Base-by-base conservation (phyloP, 176 grass and related monocot genomes). In the Hordeum vulgare region DNA sequence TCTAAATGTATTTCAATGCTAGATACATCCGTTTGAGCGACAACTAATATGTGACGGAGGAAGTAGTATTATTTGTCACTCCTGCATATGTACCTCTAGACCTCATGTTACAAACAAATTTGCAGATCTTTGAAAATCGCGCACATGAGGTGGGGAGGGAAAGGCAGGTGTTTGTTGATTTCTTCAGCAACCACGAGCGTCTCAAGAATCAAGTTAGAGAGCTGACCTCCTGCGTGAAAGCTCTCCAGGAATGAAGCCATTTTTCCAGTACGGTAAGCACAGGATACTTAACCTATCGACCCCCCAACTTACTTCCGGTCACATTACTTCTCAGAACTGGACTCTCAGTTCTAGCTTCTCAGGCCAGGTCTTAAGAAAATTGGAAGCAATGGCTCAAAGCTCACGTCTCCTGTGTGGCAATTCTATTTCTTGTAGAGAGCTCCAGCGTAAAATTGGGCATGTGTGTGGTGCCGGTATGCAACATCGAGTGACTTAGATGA, bases 151-250 rank as follows among this genome's bases (percentile, higher is more conserved):
- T 95, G 75, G 90, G 90, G 58, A 86, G 93, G 77, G 93, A 95
- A 77, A 92, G 93, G 72, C 93, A 92, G 76, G 67, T 95, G 33
- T 95, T 92, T 64, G 83, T 95, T 14, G 93, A 95, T 86, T 95
- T 95, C 65, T 95, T 95, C 86, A 90, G 88, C 81, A 95, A 92
- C 74, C 88, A 88, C 0, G 93, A 95, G n/a, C 90, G 85, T 24
- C 88, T 95, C 41, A 92, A 85, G 84, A 88, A 89, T 80, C 93
- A 92, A 84, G 93, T 95, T 74, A 87, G 90, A 79, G 93, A 92
- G 72, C 59, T 95, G 27, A 95, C 93, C 44, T 89, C 90, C 20
- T 88, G 82, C 15, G 88, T 90, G 60, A 89, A 90, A 79, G 85
- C 88, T 86, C 90, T 95, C 31, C 88, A 95, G 81, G 90, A 90